phyloP scores from a whole-genome alignment of 352 stramenopile genomes.

The Aphanomyces invadans region DNA sequence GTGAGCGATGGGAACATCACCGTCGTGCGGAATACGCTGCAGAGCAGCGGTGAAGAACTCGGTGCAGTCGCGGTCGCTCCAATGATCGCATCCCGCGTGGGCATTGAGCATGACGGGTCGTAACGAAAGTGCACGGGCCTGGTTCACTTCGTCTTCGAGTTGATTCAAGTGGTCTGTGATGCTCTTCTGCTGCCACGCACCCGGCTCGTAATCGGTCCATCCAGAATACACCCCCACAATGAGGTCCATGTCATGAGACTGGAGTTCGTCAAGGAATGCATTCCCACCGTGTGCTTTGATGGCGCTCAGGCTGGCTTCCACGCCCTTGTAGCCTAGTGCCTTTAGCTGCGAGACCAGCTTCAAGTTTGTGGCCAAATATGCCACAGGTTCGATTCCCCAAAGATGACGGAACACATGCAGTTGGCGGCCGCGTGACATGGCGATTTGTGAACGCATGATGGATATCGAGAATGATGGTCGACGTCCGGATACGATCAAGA shows the following conservation, averaged over 20 bases:
- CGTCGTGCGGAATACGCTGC: not conserved
- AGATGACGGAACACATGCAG: slow-evolving; percentile 21
- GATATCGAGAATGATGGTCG: not conserved
- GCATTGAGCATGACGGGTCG: slow-evolving; percentile 44
- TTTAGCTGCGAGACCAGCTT: slow-evolving; percentile 6
- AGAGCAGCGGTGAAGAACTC: slow-evolving; percentile 34
- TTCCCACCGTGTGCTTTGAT: slow-evolving; percentile 42
- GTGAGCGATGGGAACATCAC: slow-evolving; percentile 32
- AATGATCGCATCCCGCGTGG: slow-evolving; percentile 56
- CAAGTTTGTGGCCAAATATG: slow-evolving; percentile 9
- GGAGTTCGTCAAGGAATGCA: slow-evolving; percentile 36
- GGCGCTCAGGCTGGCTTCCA: slow-evolving; percentile 63
- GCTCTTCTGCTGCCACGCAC: slow-evolving; percentile 29
- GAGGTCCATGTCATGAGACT: slow-evolving; percentile 45
- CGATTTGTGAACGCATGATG: not conserved
- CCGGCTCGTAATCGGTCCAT: slow-evolving; percentile 55
- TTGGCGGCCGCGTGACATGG: not conserved
- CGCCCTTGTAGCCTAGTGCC: slow-evolving; percentile 40
- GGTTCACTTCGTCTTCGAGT: slow-evolving; percentile 34
- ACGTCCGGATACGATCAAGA: slow-evolving; percentile 3
- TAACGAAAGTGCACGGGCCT: slow-evolving; percentile 16
- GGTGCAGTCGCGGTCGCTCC: slow-evolving; percentile 67
- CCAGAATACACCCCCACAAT: slow-evolving; percentile 63
- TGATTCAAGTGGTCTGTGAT: slow-evolving; percentile 52
- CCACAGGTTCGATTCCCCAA: slow-evolving; percentile 14